Conservation (phyloP, 148 eudicot species). For the Vaccinium darrowii region DNA sequence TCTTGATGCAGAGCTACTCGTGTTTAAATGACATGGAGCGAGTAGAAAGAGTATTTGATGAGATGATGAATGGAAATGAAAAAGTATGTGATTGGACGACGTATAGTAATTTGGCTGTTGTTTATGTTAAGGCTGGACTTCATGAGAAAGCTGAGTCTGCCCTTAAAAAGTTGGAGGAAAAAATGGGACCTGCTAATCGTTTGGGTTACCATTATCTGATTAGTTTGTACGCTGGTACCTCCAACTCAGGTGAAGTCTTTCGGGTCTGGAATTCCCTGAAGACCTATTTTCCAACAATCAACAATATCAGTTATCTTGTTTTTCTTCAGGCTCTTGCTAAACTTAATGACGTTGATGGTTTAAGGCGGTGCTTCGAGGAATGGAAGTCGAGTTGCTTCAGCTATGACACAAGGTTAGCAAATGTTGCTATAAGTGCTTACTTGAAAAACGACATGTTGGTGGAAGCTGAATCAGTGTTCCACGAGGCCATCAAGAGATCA, state of each 20-base stretch:
- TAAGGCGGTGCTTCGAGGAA: constrained; percentile 45
- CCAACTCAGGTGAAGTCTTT: constrained; percentile 41
- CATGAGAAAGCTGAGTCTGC: constrained; percentile 49
- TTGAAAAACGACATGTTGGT: constrained; percentile 43
- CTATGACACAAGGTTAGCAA: constrained; percentile 60
- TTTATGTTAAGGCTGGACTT: constrained; percentile 44
- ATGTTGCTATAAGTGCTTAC: constrained; percentile 43
- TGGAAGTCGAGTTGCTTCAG: constrained; percentile 48
- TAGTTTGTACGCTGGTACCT: constrained; percentile 45
- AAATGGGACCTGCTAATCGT: constrained; percentile 32
- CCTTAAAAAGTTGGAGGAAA: constrained; percentile 44
- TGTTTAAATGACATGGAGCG: constrained; percentile 52
- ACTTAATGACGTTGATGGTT: constrained; percentile 42
- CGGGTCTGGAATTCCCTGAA: constrained; percentile 61
- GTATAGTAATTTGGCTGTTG: constrained; percentile 53
- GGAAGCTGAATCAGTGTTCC: constrained; percentile 53
- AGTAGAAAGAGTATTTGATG: constrained; percentile 59
- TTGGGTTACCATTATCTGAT: constrained; percentile 50
- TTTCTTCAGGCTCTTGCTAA: constrained; percentile 57
- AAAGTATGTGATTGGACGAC: constrained; percentile 46
- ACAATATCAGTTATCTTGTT: constrained; percentile 42
- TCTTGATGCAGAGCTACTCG: constrained; percentile 55
- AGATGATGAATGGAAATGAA: constrained; percentile 33
- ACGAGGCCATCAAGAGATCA: constrained; percentile 29
- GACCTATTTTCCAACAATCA: constrained; percentile 30